Conservation (phyloP, 139 green algal genomes). For the Coccomyxa sp. region DNA sequence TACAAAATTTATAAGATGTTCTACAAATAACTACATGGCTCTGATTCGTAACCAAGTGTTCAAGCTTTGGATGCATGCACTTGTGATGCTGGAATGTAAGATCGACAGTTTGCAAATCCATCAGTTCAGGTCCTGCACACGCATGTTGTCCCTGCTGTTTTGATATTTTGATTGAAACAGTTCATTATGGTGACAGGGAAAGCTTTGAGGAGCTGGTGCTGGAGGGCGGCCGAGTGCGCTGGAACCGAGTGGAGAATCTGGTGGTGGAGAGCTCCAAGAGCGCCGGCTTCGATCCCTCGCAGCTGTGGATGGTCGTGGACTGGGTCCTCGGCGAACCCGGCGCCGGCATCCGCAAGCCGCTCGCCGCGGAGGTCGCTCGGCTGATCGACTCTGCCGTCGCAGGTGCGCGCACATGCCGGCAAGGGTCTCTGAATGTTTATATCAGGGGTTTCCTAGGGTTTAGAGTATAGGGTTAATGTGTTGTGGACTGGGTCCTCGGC, state of each 20-base stretch:
- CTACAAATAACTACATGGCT: too few relatives aligned
- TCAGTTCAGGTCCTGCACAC: too few relatives aligned
- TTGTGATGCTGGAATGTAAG: too few relatives aligned
- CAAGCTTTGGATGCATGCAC: too few relatives aligned
- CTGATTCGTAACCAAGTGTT: too few relatives aligned
- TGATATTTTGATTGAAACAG: too few relatives aligned
- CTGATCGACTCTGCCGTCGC: slow-evolving; percentile 67
- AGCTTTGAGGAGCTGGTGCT: slow-evolving; percentile 79
- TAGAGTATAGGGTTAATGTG: slow-evolving; percentile 4
- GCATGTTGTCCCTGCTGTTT: too few relatives aligned
- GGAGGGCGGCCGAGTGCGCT: slow-evolving; percentile 53
- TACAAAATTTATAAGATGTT: too few relatives aligned
- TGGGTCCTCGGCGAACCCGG: slow-evolving; percentile 64
- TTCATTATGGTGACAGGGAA: not conserved
- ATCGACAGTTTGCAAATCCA: too few relatives aligned
- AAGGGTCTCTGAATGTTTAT: not conserved
- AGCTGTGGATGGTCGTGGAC: slow-evolving; percentile 83
- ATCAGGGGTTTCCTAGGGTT: not conserved
- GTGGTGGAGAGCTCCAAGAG: slow-evolving; percentile 74
- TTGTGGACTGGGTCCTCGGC: slow-evolving; percentile 73
- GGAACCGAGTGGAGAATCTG: slow-evolving; percentile 85
- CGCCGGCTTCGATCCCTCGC: slow-evolving; percentile 65
- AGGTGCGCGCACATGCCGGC: slow-evolving; percentile 13
- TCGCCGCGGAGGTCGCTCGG: slow-evolving; percentile 65
- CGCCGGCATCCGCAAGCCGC: slow-evolving; percentile 33